Base-by-base conservation (phyloP, 225 moss, liverwort and hornwort genomes). In the Sphagnum contortum region DNA sequence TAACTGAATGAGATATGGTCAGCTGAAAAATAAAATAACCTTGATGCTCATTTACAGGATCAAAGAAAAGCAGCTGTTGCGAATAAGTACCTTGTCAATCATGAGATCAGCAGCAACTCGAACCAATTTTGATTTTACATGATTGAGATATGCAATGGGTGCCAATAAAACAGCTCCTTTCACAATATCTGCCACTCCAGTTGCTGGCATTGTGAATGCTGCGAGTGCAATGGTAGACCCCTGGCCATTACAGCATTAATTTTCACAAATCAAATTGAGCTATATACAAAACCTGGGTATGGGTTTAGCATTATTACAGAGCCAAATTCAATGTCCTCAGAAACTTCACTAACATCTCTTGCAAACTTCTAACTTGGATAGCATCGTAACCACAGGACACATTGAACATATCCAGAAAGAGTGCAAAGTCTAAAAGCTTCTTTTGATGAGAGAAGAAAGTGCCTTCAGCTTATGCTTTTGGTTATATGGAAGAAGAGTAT, bases 221-320 rank as follows among this genome's bases (percentile, higher is more conserved):
- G 78, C 78, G 47, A 82, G 65, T 44, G 78, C 70, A 68, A 70
- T 60, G 14, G 70, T 73, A 6, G 78, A 75, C n/a, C 82, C 82
- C 82, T 82, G 78, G 8, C 55, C 4, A 44, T 9, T 5, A 52
- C 52, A 6, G 9, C 52, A 52, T 52, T 0, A 52, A 6, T 9
- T 52, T 5, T 52, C 7, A 5, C 9, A 52, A 52, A 52, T 52
- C 52, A 52, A 52, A 52, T 52, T 52, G 52, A 5, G 52, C 9
- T 49, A 44, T 47, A 0, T 12, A 64, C 29, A 4, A 7, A 45
- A 5, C 4, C 61, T 3, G 9, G 6, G 8, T 9, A 5, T 3
- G 0, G 61, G 3, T 44, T 44, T 29, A 29, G 29, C 29, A 29
- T 29, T 29, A 29, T 29, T 29, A 29, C 29, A 0, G 29, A 29